Evolutionary conservation across 2,329 filamentous ascomycete genomes (phyloP).

Genomic region (Incumbomyces lentus): DNA sequence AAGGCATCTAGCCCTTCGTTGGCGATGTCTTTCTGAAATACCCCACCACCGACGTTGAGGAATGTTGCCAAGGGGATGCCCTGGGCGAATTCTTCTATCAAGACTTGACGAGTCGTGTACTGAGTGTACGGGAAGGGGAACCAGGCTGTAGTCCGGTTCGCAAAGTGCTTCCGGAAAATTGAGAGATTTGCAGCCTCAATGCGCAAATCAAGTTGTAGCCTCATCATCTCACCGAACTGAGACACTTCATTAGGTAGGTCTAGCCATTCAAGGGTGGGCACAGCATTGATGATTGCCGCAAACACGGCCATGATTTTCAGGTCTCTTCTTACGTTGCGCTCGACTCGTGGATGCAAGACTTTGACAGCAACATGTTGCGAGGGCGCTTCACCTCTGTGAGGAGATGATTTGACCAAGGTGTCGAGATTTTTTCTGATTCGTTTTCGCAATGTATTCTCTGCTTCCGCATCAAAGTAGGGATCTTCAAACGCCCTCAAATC

Average conservation of each 20-base stretch:
- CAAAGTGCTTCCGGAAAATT: constrained; percentile 83
- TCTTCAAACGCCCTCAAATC: constrained; percentile 58
- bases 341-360: constrained; percentile 84
- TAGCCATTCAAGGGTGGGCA: constrained; percentile 95
- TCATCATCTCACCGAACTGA: constrained; percentile 98
- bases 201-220: constrained; percentile 84
- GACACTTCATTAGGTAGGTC: constrained; percentile 87
- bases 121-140: constrained; percentile 91
- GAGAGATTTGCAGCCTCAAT: constrained; percentile 86
- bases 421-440: constrained; percentile 75
- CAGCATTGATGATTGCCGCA: constrained; percentile 67
- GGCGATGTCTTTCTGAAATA: constrained; percentile 88
- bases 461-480: constrained; percentile 41
- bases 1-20: constrained; percentile 93
- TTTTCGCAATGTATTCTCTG: constrained; percentile 47
- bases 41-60: constrained; percentile 79
- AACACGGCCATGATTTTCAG: constrained; percentile 91
- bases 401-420: constrained; percentile 73
- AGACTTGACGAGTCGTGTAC: constrained; percentile 81
- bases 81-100: constrained; percentile 92
- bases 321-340: constrained; percentile 81
- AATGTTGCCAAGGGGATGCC: constrained; percentile 88
- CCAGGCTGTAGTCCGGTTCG: constrained; percentile 80
- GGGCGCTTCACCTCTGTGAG: constrained; percentile 58
- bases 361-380: constrained; percentile 93